Evolutionary conservation across 2,329 filamentous ascomycete genomes (phyloP).

Genomic region (Xylaria sp.): DNA sequence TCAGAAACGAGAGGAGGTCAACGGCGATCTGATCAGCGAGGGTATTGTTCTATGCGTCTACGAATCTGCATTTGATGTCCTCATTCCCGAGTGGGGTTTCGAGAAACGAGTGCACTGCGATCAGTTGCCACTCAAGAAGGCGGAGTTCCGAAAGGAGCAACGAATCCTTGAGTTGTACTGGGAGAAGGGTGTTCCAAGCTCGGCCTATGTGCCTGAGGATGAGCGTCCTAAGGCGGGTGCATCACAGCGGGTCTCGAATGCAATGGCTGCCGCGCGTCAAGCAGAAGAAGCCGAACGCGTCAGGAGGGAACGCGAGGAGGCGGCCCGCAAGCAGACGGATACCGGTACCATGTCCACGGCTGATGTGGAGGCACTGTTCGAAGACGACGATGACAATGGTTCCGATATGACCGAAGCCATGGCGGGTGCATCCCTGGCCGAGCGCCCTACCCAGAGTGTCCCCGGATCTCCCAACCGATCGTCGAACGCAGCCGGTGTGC

Average conservation of each 20-base stretch:
- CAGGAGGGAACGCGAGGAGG: constrained; percentile 83
- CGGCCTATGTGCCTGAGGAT: constrained; percentile 92
- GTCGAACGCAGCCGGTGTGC: constrained; percentile 56
- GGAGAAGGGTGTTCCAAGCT: constrained; percentile 98
- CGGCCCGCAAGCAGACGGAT: constrained; percentile 86
- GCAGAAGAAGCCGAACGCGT: constrained; percentile 76
- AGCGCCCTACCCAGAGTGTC: constrained; percentile 91
- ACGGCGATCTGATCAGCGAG: constrained; percentile 89
- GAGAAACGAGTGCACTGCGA: constrained; percentile 99
- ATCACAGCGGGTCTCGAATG: constrained; percentile 68
- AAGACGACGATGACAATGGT: constrained; percentile 82
- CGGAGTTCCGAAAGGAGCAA: constrained; percentile 97
- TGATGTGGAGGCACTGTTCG: constrained; percentile 91
- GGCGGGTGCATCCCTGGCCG: constrained; percentile 81
- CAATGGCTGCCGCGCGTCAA: constrained; percentile 69
- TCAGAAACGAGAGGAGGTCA: constrained; percentile 76
- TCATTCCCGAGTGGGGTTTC: constrained; percentile 97
- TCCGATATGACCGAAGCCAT: constrained; percentile 88
- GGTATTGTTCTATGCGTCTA: constrained; percentile 96
- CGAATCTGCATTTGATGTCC: constrained; percentile 95
- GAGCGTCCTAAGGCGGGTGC: constrained; percentile 82
- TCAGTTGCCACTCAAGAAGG: constrained; percentile 95
- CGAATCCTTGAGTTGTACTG: constrained; percentile 94
- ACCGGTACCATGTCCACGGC: constrained; percentile 91
- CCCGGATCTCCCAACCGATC: constrained; percentile 83